Evolutionary conservation across 805 yeast genomes (phyloP), one percentile per base, ranked within the genome.

Genomic region (Ogataea salicorniae): DNA sequence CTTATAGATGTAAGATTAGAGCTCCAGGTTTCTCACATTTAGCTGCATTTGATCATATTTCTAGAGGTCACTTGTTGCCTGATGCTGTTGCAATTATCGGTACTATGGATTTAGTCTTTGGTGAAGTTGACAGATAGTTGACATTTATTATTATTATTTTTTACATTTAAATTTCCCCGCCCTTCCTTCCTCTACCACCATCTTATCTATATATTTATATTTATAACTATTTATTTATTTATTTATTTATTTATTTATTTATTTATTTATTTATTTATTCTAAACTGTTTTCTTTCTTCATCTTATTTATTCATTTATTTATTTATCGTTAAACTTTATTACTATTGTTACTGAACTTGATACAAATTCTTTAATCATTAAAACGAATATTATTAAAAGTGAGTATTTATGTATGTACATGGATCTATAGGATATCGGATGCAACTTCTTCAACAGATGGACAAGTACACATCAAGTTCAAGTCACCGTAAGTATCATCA

Each of bases 11-110:
- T 75, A 87, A 87, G 74, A 87, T 88, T 61, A 83, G 96, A 72
- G 90, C 95, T n/a, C 96, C 96, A 42, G 95, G 96, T 40, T 88
- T 88, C 66, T 90, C 95, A 36, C 95, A 87, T 70, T 75, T 88
- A 64, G 94, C 84, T 55, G 95, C 94, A 11, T 86, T 88, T 60
- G 96, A 88, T 69, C 90, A 84, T 65, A 80, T 88, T 56, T 75
- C 94, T 34, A 81, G 94, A 68, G 92, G 94, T 60, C 87, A 87
- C 68, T 83, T 84, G 71, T 74, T 88, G 66, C 94, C 96, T 48
- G 96, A 88, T 70, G 92, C 94, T 23, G 96, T 88, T 48, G 95
- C 96, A 46, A 88, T 88, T 63, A 87, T 88, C 62, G 96, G 96
- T 73, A 88, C 96, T 51, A 87, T 88, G 96, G 96, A 88, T 74